Conservation (phyloP, 441 rosid species). For the Flueggea neowawraea region DNA sequence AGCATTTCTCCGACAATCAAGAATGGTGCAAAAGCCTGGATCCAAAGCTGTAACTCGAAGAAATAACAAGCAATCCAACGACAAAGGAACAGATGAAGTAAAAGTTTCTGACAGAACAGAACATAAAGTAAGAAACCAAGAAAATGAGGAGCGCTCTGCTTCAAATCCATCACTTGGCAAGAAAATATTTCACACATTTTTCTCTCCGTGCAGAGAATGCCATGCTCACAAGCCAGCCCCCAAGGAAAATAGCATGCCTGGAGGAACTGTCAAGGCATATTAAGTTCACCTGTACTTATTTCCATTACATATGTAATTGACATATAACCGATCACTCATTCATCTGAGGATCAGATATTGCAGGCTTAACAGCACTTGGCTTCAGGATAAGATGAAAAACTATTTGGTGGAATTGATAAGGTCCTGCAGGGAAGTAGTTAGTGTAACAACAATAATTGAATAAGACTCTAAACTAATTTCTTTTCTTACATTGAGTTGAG, state of each 20-base stretch:
- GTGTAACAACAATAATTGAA: too few relatives aligned
- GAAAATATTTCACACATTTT: slow-evolving; percentile 24
- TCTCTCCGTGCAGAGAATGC: slow-evolving; percentile 40
- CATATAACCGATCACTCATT: neutral
- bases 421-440: too few relatives aligned
- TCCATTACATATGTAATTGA: neutral
- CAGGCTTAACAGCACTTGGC: too few relatives aligned
- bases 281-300: neutral
- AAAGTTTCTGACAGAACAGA: slow-evolving; percentile 11
- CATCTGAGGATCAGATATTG: too few relatives aligned
- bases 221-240: slow-evolving; percentile 20
- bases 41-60: slow-evolving; percentile 13
- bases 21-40: slow-evolving; percentile 7
- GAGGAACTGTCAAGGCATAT: slow-evolving; percentile 9
- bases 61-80: slow-evolving; percentile 12
- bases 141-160: slow-evolving; percentile 13
- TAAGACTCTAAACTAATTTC: too few relatives aligned
- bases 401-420: too few relatives aligned
- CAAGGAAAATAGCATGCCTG: slow-evolving; percentile 7
- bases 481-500: too few relatives aligned
- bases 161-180: slow-evolving; percentile 15
- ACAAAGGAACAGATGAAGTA: neutral
- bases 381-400: too few relatives aligned
- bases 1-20: slow-evolving; percentile 19
- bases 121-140: slow-evolving; percentile 18